phyloP scores from a whole-genome alignment of 2,329 filamentous ascomycete species.

The Penicillium decumbens region DNA sequence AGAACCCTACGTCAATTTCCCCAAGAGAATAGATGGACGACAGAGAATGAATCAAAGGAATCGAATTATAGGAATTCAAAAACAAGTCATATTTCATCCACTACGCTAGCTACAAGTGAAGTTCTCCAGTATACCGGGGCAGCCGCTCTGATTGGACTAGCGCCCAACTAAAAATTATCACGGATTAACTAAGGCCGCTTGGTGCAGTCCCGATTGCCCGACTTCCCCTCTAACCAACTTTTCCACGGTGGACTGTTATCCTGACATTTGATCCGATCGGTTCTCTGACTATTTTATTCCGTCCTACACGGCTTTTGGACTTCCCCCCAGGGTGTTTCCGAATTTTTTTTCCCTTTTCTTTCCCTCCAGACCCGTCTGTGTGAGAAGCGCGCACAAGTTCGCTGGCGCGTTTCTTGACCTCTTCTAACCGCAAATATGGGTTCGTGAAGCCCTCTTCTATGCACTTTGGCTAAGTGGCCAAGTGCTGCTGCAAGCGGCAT shows the following conservation, averaged over 20 bases:
- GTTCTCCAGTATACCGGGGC: background rate
- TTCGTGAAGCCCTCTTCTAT: slow-evolving; percentile 31
- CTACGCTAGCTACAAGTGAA: background rate
- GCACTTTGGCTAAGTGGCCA: background rate
- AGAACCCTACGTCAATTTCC: background rate
- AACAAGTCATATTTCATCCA: no score
- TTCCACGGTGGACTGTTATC: slow-evolving; percentile 19
- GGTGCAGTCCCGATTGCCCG: slow-evolving; percentile 23
- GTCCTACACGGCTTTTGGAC: slow-evolving; percentile 14
- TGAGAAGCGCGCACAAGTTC: slow-evolving; percentile 40
- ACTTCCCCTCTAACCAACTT: slow-evolving; percentile 27
- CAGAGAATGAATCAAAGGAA: background rate
- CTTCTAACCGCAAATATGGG: slow-evolving; percentile 57
- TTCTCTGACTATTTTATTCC: slow-evolving; percentile 11
- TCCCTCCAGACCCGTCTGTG: slow-evolving; percentile 19
- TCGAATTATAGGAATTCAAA: no score
- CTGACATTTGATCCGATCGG: slow-evolving; percentile 20
- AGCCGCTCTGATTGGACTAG: slow-evolving; percentile 39
- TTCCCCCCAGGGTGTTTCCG: slow-evolving; percentile 15
- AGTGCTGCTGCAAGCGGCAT: background rate
- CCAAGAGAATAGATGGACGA: background rate
- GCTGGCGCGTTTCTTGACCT: slow-evolving; percentile 39
- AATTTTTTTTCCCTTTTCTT: slow-evolving; percentile 20
- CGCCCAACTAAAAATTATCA: slow-evolving; percentile 43
- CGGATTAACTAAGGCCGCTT: slow-evolving; percentile 36